A percentile compares a stretch with the other conserved stretches of the same genome.
Conservation (phyloP, 2,329 filamentous ascomycete genomes). For the Fusarium sp. region DNA sequence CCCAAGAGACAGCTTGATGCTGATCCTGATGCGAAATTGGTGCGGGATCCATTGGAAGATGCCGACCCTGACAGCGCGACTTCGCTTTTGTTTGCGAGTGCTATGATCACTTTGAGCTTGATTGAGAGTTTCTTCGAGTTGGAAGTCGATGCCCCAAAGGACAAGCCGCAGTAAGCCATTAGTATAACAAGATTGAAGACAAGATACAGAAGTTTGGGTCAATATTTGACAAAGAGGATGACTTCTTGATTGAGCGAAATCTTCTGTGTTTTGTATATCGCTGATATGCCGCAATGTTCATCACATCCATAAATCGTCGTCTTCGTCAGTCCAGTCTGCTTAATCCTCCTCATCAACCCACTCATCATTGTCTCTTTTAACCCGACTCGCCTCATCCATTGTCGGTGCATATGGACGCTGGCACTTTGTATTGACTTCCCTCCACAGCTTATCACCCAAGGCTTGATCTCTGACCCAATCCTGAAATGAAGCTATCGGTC, state of each 20-base stretch:
- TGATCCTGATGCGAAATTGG: neutral
- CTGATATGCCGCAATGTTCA: neutral
- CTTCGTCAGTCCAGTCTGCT: neutral
- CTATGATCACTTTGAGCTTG: conserved; percentile 10
- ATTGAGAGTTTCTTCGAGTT: conserved; percentile 17
- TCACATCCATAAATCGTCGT: neutral
- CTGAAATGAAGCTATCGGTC: neutral
- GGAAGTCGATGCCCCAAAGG: neutral
- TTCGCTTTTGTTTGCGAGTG: conserved; percentile 7
- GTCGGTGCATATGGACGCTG: neutral
- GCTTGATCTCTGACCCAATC: conserved; percentile 19
- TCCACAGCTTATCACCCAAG: conserved; percentile 22
- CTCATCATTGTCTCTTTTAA: neutral
- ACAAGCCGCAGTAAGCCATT: neutral
- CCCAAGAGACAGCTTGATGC: conserved; percentile 1
- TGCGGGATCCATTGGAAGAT: conserved; percentile 2
- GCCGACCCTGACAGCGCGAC: neutral
- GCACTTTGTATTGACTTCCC: neutral
- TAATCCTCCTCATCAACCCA: neutral
- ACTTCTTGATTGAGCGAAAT: neutral
- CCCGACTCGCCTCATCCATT: neutral
- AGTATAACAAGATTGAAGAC: rapidly evolving
- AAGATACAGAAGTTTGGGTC: rapidly evolving
- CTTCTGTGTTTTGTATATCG: neutral
- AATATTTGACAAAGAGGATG: no score